These are phyloP conservation scores for Aspergillus puulaauensis DNA, from an alignment of 2,329 filamentous ascomycete genomes.

Conservation along the genomic window DNA sequence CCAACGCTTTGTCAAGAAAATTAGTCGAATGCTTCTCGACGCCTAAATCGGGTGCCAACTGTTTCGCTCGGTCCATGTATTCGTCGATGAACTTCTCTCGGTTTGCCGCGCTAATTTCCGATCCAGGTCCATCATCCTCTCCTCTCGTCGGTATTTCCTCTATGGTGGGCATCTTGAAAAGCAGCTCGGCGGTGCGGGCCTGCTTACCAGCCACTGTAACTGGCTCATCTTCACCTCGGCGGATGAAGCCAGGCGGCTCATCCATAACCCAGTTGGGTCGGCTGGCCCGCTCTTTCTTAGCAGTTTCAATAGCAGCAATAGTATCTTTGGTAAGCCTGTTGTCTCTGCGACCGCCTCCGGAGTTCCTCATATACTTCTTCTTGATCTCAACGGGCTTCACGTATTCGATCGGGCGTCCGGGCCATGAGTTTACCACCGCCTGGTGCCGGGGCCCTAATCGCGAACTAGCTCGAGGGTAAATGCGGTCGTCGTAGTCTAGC, in stretches of 20 bases:
- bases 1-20: constrained; percentile 77
- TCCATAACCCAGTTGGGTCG: constrained; percentile 94
- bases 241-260: constrained; percentile 80
- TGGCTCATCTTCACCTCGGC: constrained; percentile 75
- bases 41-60: constrained; percentile 65
- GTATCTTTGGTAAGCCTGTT: constrained; percentile 77
- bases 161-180: constrained; percentile 72
- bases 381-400: constrained; percentile 86
- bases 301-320: constrained; percentile 74
- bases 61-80: constrained; percentile 71
- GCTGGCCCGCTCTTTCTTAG: constrained; percentile 74
- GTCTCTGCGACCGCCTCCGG: constrained; percentile 69
- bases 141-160: constrained; percentile 49
- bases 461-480: constrained; percentile 93
- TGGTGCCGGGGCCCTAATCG: constrained; percentile 89
- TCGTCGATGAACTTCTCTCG: constrained; percentile 65
- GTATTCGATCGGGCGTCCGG: constrained; percentile 81
- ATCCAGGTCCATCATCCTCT: constrained; percentile 39
- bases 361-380: constrained; percentile 66
- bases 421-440: constrained; percentile 81
- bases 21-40: constrained; percentile 78
- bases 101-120: constrained; percentile 36
- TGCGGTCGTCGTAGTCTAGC: constrained; percentile 93
- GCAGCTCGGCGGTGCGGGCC: constrained; percentile 69
- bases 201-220: constrained; percentile 64